Base-by-base conservation (phyloP, 257 asterid genomes). In the Solanum okadae region DNA sequence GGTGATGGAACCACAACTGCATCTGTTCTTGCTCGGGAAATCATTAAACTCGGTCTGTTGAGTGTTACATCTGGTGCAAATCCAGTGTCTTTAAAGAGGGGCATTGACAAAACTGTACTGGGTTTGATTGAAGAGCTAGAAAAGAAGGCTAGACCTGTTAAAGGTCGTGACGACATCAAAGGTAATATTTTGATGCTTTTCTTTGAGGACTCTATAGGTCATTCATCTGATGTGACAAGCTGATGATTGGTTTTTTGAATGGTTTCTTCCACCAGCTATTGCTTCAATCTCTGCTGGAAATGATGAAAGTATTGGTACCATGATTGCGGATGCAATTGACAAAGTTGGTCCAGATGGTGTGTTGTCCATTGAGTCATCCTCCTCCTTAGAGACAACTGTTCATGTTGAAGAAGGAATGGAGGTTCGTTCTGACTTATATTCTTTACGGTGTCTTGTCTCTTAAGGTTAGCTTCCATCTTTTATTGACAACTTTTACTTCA, bases 321-420 rank as follows among this genome's bases (percentile, higher is more conserved):
- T 95, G 99, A 93, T 97, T 77, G 98, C 99, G 34, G 98, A 97
- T 90, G 99, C 98, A 10, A 95, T 97, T 29, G 99, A 97, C 93
- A 97, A 97, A 92, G 99, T 97, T 65, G 98, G 99, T 86, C 98
- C 99, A 11, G 98, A 96, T 90, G 99, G 99, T 90, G 99, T 97
- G 84, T 91, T 97, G 79, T 97, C 99, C 87, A 97, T 97, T 11
- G 99, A 97, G 94, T 97, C 98, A 33, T 97, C 99, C 4, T 96
- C 98, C 83, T 97, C 98, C 65, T 97, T 97, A 88, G 98, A 96
- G 91, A 97, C 99, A 22, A 94, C 99, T 15, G 96, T 97, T 25
- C 98, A 96, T 70, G 99, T 97, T 67, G 99, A 97, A 93, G 98
- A 97, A 86, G 98, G 98, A 90, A 97, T 97, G 99, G 99, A 97